Conservation (phyloP, 495 filamentous ascomycete species). For the Mycothermus thermophilus region DNA sequence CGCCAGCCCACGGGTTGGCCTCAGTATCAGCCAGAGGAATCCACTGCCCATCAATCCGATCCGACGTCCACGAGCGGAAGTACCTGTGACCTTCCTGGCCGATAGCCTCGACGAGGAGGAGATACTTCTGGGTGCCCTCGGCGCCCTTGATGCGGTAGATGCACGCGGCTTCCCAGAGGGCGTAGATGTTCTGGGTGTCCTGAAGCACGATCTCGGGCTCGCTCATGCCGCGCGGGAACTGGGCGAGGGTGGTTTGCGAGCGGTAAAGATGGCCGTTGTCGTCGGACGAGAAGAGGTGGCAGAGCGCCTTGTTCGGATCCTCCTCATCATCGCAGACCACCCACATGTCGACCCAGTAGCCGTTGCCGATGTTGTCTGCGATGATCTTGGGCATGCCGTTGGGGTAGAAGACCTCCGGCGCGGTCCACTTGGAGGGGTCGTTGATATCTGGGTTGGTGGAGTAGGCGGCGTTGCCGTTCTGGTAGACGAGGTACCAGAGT, state of each 20-base stretch:
- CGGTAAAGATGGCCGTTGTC: constrained; percentile 20
- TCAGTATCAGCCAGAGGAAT: constrained; percentile 10
- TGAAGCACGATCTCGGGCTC: constrained; percentile 12
- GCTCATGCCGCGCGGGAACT: constrained; percentile 13
- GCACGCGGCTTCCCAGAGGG: constrained; percentile 13
- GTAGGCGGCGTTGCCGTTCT: constrained; percentile 19
- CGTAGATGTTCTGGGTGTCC: constrained; percentile 3
- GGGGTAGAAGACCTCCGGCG: constrained; percentile 13
- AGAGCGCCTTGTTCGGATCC: too few relatives aligned
- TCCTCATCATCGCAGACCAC: constrained; percentile 14
- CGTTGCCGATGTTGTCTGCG: constrained; percentile 7
- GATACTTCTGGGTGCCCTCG: constrained; percentile 6
- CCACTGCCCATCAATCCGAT: constrained; percentile 10
- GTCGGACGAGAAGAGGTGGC: constrained; percentile 16
- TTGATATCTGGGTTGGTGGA: constrained; percentile 16
- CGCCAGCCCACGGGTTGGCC: constrained; percentile 13
- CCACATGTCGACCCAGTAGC: constrained; percentile 22
- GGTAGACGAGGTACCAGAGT: constrained; percentile 18
- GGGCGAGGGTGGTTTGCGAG: constrained; percentile 6
- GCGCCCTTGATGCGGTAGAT: constrained; percentile 8
- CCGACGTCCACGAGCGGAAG: constrained; percentile 14
- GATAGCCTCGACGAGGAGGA: constrained; percentile 15
- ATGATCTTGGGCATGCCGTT: constrained; percentile 11
- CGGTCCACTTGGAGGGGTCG: constrained; percentile 16
- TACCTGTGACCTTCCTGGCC: constrained; percentile 8